Percentiles rank a stretch among this genome's conserved stretches.
Conservation (phyloP, 306 rosid genomes). For the Quercus dentata region DNA sequence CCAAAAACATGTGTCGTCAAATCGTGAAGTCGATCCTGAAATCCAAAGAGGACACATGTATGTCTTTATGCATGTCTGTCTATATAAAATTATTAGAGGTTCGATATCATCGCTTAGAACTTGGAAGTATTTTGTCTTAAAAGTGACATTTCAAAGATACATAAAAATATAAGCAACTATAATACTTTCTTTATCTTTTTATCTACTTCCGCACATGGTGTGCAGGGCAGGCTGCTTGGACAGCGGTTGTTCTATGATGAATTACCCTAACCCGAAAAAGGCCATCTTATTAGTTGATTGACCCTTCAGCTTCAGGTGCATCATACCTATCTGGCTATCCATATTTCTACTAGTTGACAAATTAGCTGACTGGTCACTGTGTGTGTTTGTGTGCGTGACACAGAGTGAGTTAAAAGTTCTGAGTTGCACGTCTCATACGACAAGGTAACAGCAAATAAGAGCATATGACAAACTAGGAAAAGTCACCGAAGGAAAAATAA, state of each 20-base stretch:
- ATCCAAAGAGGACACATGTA: too few species aligned
- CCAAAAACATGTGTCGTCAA: too few species aligned
- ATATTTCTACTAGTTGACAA: slow-evolving; percentile 32
- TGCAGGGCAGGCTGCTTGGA: not conserved
- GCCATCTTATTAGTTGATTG: too few species aligned
- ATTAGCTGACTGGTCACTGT: not conserved
- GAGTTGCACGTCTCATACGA: slow-evolving; percentile 5
- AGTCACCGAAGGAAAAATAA: slow-evolving; percentile 18
- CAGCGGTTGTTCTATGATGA: not conserved
- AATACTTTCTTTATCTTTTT: too few species aligned
- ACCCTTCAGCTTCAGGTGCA: slow-evolving; percentile 12
- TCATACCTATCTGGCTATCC: slow-evolving; percentile 17
- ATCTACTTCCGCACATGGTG: not conserved
- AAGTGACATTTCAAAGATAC: too few species aligned
- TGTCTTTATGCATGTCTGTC: too few species aligned
- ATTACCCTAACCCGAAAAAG: too few species aligned
- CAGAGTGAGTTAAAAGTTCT: not conserved
- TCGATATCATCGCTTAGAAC: too few species aligned
- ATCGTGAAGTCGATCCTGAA: too few species aligned
- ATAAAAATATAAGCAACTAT: too few species aligned
- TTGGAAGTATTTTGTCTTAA: too few species aligned
- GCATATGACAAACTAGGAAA: not conserved
- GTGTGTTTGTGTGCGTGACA: not conserved
- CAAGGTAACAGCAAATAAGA: not conserved
- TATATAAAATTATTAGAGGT: too few species aligned